Base-by-base conservation (phyloP, 805 yeast genomes). In the Saccharomycodes ludwigii region DNA sequence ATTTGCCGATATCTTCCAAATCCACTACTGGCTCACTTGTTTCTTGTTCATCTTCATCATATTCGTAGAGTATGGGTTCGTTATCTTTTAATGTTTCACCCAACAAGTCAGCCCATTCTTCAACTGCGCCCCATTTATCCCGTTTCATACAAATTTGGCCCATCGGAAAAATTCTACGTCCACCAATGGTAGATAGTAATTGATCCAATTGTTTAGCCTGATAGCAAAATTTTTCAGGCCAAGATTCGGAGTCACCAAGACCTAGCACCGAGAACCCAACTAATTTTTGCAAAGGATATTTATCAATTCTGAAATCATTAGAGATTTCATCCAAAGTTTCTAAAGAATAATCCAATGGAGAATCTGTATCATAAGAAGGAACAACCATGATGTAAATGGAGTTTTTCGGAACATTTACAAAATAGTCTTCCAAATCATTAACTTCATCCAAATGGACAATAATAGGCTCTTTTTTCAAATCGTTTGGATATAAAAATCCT, bases 331-430 rank as follows among this genome's bases (percentile, higher is more conserved):
- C 66, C 41, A 85, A 61, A 27, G 81, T 74, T 44, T 82, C 93
- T 35, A 85, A 59, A 52, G 84, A 83, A 48, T 73, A 86, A 53
- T 85, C 96, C 20, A 86, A 65, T 10, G 96, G 95, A 2, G 93
- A 81, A 52, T 85, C 96, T 1, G 86, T 80, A 41, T 84, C 95
- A 49, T 85, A 85, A 0, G 95, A 83, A 2, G 96, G 96, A 20
- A 85, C 61, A 11, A 85, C 82, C 36, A 85, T 41, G 22, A 86
- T 50, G 46, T 83, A 85, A 9, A 83, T 56, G 24, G 69, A 56
- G 33, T 73, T 66, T 4, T 53, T 53, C 5, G 94, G 93, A 8
- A 73, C 65, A 31, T 67, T 68, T 29, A 82, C 63, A 50, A 85
- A 85, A 52, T 71, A 85, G 36, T 79, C 79, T 46, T 86, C 96